These are phyloP conservation scores for Claviceps sp. DNA, from an alignment of 2,329 filamentous ascomycete genomes.

Conservation along the genomic window DNA sequence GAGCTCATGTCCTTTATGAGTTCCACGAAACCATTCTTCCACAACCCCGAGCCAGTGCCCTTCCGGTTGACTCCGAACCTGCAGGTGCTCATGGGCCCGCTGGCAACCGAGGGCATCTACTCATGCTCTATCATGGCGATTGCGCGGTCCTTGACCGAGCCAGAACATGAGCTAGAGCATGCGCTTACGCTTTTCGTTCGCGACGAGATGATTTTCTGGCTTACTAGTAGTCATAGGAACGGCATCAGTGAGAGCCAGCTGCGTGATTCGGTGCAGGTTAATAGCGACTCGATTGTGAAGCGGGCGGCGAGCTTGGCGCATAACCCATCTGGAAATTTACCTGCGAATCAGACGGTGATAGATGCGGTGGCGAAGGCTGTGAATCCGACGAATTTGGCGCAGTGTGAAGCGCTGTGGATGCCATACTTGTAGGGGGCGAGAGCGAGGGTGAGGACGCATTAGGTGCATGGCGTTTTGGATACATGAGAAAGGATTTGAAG, in stretches of 20 bases:
- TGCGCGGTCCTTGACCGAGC: conserved; percentile 82
- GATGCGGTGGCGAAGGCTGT: conserved; percentile 87
- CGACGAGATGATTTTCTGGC: conserved; percentile 98
- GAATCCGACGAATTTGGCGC: conserved; percentile 76
- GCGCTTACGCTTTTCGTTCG: conserved; percentile 89
- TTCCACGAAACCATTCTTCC: conserved; percentile 71
- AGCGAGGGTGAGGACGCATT: background rate
- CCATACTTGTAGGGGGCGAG: conserved; percentile 42
- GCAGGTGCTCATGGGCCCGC: conserved; percentile 88
- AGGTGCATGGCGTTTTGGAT: too few relatives aligned
- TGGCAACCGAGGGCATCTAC: conserved; percentile 93
- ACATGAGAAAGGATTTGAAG: background rate
- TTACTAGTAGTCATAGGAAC: conserved; percentile 60
- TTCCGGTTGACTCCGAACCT: conserved; percentile 96
- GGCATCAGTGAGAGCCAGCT: conserved; percentile 48
- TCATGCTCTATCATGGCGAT: conserved; percentile 94
- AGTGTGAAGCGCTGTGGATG: conserved; percentile 95
- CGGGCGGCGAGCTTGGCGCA: conserved; percentile 75
- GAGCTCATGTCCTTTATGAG: conserved; percentile 90
- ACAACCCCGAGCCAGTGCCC: conserved; percentile 88
- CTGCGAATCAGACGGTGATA: conserved; percentile 93
- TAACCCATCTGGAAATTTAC: conserved; percentile 63
- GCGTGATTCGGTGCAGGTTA: conserved; percentile 67
- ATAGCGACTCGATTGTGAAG: conserved; percentile 86
- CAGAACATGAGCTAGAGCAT: conserved; percentile 82